A percentile compares a stretch with the other conserved stretches of the same genome.
phyloP scores from a whole-genome alignment of 768 basidiomycete genomes.

The Rhizopogon vesiculosus region DNA sequence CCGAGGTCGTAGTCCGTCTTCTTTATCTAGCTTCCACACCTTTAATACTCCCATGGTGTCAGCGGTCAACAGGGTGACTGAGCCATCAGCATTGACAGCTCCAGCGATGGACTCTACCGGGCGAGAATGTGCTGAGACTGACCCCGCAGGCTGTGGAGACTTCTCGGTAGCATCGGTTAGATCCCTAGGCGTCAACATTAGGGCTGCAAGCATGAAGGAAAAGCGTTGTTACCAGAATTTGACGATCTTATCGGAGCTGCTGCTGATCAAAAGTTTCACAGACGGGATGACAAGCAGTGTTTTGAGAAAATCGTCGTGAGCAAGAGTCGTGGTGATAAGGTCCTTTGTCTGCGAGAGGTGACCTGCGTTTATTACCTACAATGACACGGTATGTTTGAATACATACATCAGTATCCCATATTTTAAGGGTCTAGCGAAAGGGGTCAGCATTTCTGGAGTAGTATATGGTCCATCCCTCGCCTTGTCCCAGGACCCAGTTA shows the following conservation, averaged over 20 bases:
- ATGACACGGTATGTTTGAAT: neutral
- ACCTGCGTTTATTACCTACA: constrained; percentile 1
- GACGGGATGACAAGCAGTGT: constrained; percentile 66
- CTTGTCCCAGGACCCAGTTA: constrained; percentile 96
- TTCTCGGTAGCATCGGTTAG: constrained; percentile 41
- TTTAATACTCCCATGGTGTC: constrained; percentile 93
- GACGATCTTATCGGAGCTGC: constrained; percentile 85
- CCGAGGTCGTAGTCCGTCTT: constrained; percentile 33
- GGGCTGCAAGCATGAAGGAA: neutral
- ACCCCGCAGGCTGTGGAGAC: constrained; percentile 52
- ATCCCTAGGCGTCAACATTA: constrained; percentile 47
- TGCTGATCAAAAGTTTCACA: constrained; percentile 69
- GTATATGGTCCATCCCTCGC: constrained; percentile 28
- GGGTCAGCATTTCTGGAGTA: constrained; percentile 6
- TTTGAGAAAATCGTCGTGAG: constrained; percentile 92
- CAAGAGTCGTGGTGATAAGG: constrained; percentile 65
- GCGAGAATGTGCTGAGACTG: constrained; percentile 79
- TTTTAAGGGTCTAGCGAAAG: constrained; percentile 63
- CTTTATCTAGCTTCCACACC: constrained; percentile 62
- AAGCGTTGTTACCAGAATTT: constrained; percentile 68
- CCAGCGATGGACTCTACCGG: constrained; percentile 80
- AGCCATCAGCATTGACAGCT: constrained; percentile 38
- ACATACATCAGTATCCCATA: constrained; percentile 77
- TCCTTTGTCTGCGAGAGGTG: constrained; percentile 52
- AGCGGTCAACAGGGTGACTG: constrained; percentile 66